Percentiles rank a stretch among this genome's conserved stretches.
These are phyloP conservation scores for Glycine latifolia DNA, from an alignment of 306 rosid genomes.

Conservation along the genomic window DNA sequence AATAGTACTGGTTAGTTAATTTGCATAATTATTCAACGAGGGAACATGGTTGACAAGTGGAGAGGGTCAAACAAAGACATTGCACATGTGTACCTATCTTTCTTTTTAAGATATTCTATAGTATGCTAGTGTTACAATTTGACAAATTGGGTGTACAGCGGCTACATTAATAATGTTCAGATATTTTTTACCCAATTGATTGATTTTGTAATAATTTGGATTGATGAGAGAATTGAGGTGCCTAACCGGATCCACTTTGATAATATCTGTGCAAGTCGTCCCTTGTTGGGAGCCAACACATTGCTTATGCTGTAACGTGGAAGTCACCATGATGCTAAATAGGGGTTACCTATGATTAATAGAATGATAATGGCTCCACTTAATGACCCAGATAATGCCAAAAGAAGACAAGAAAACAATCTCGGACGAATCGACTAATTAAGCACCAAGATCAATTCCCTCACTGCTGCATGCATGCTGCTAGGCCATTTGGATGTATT, in stretches of 20 bases:
- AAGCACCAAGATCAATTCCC: not conserved
- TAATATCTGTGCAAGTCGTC: not conserved
- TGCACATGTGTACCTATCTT: not conserved
- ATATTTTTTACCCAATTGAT: not conserved
- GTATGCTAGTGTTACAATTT: conserved; percentile 13
- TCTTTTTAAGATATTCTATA: too few relatives aligned
- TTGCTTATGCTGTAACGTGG: conserved; percentile 36
- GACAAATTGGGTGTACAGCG: conserved; percentile 5
- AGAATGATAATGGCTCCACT: conserved; percentile 46
- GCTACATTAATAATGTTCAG: not conserved
- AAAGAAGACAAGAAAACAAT: conserved; percentile 48
- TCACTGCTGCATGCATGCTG: conserved; percentile 39
- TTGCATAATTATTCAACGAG: conserved; percentile 38
- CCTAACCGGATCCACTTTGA: conserved; percentile 22
- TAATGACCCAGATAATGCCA: conserved; percentile 33
- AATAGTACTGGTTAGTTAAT: not conserved
- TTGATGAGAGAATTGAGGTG: not conserved
- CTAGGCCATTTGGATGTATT: not conserved
- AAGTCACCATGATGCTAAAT: conserved; percentile 45
- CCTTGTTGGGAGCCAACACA: conserved; percentile 42
- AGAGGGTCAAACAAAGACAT: conserved; percentile 40
- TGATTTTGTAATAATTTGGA: not conserved
- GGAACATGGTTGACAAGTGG: conserved; percentile 48
- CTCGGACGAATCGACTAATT: conserved; percentile 42
- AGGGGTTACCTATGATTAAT: conserved; percentile 42